These are phyloP conservation scores for Yamadazyma oceani DNA, from an alignment of 1,139 yeast genomes.

Conservation along the genomic window DNA sequence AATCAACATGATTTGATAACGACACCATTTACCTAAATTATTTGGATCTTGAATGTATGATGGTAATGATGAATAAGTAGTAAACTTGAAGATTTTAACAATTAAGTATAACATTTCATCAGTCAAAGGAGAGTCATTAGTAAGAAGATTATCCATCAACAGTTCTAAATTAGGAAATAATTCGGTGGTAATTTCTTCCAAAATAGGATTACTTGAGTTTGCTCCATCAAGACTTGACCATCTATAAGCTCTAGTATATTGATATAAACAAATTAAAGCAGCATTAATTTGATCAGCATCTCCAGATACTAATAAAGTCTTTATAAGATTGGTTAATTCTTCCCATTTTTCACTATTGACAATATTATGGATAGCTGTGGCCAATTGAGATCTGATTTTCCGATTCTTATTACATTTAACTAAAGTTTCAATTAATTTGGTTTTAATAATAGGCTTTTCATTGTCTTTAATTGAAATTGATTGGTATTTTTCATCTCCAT, in stretches of 20 bases:
- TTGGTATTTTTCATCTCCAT: constrained; percentile 37
- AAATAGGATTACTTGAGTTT: constrained; percentile 42
- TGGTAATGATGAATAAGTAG: constrained; percentile 58
- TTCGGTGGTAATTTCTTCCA: constrained; percentile 47
- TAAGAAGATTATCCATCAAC: constrained; percentile 42
- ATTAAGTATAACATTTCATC: constrained; percentile 63
- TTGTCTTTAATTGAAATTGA: constrained; percentile 36
- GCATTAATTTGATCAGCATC: constrained; percentile 55
- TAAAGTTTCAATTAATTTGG: constrained; percentile 48
- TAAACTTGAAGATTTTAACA: constrained; percentile 63
- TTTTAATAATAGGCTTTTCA: constrained; percentile 55
- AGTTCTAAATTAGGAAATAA: constrained; percentile 58
- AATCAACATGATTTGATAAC: constrained; percentile 54
- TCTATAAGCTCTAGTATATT: constrained; percentile 58
- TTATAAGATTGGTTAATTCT: constrained; percentile 34
- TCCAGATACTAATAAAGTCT: constrained; percentile 43
- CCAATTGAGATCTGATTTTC: constrained; percentile 40
- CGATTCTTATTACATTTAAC: constrained; percentile 35
- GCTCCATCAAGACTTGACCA: constrained; percentile 50
- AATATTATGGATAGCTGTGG: constrained; percentile 45
- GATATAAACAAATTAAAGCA: constrained; percentile 56
- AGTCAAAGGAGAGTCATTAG: constrained; percentile 29
- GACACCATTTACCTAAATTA: constrained; percentile 64
- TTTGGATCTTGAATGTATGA: constrained; percentile 52
- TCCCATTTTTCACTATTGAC: constrained; percentile 48